Evolutionary conservation across 345 rosid species (phyloP).

Genomic region (Aurinia saxatilis): DNA sequence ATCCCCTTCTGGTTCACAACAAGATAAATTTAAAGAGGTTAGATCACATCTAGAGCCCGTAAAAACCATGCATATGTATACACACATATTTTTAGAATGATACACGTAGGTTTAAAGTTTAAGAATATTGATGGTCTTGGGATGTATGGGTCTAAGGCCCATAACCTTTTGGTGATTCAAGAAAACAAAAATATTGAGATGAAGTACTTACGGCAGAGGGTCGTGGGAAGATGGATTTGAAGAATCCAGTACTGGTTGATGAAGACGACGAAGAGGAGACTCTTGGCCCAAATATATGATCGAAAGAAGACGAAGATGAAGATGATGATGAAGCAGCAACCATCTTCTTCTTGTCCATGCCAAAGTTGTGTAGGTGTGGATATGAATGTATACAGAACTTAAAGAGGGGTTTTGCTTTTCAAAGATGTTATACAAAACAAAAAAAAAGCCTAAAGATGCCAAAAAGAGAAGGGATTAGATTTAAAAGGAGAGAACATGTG

Average conservation of each 20-base stretch:
- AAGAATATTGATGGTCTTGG: background rate
- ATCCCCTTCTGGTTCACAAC: constrained; percentile 19
- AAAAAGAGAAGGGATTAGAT: constrained; percentile 23
- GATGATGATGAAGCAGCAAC: constrained; percentile 9
- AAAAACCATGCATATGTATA: background rate
- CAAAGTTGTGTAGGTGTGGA: constrained; percentile 1
- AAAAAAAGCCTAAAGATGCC: constrained; percentile 7
- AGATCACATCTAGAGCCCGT: background rate
- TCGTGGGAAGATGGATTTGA: constrained; percentile 31
- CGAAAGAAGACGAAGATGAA: constrained; percentile 17
- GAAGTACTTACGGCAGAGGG: constrained; percentile 20
- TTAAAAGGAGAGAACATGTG: constrained; percentile 18
- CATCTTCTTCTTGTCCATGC: constrained; percentile 28
- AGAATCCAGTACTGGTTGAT: constrained; percentile 22
- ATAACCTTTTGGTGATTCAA: too few relatives aligned
- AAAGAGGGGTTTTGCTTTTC: background rate
- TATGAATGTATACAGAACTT: background rate
- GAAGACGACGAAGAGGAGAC: constrained; percentile 16
- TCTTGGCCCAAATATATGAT: constrained; percentile 31
- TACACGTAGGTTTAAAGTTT: background rate
- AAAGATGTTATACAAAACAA: background rate
- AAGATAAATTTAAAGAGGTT: constrained; percentile 1
- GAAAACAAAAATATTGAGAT: background rate
- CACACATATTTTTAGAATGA: constrained; percentile 3
- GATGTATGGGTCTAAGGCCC: too few relatives aligned